Evolutionary conservation across 257 asterid species (phyloP).

Genomic region (Primulina eburnea): DNA sequence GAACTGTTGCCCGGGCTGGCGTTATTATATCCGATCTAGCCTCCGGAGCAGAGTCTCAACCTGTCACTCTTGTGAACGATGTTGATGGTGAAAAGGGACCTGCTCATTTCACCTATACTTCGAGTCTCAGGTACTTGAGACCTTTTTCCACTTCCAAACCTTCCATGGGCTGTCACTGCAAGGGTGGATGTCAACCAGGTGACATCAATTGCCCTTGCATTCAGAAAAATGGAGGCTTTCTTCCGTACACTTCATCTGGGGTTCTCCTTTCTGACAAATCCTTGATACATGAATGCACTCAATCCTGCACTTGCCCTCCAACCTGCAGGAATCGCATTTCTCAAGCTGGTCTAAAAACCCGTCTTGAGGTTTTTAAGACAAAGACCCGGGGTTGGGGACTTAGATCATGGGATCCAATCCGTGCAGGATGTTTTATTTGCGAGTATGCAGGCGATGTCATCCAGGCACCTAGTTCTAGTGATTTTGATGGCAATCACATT

Average conservation of each 20-base stretch:
- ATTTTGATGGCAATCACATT: constrained; percentile 43
- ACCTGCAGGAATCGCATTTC: constrained; percentile 70
- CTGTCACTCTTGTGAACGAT: constrained; percentile 79
- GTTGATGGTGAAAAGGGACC: constrained; percentile 91
- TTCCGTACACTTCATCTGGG: constrained; percentile 68
- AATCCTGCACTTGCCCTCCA: constrained; percentile 67
- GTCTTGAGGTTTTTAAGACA: constrained; percentile 83
- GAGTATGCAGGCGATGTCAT: constrained; percentile 90
- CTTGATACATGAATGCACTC: constrained; percentile 73
- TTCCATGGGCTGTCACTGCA: constrained; percentile 59
- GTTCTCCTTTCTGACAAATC: constrained; percentile 54
- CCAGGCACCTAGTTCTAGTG: constrained; percentile 42
- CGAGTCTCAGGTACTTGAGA: constrained; percentile 46
- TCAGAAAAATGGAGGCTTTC: constrained; percentile 53
- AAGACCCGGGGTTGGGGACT: constrained; percentile 92
- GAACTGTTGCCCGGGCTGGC: constrained; percentile 50
- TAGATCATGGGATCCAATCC: constrained; percentile 94
- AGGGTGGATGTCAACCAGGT: constrained; percentile 86
- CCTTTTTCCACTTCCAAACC: constrained; percentile 48
- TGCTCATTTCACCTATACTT: constrained; percentile 72
- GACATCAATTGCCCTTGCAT: constrained; percentile 60
- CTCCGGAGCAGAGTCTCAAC: constrained; percentile 71
- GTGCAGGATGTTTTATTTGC: constrained; percentile 77
- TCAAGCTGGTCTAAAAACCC: constrained; percentile 65
- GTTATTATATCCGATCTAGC: constrained; percentile 79